Evolutionary conservation across 805 yeast genomes (phyloP).

Genomic region (Tetrapisispora fleetii): DNA sequence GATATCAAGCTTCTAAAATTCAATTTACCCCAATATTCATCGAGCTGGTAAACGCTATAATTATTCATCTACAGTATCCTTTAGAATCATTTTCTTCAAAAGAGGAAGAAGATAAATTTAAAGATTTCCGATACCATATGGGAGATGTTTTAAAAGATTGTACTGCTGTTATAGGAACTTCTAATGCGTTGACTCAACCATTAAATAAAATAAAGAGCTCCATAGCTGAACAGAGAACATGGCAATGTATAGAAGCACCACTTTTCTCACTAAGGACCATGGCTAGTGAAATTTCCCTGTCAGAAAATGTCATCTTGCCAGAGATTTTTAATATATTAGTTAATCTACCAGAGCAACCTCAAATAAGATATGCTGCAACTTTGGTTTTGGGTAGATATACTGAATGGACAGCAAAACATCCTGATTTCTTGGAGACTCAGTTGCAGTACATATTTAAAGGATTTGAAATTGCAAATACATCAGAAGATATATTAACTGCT

Average conservation of each 20-base stretch:
- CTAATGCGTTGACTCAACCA: slow-evolving; percentile 60
- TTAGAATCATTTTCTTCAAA: slow-evolving; percentile 49
- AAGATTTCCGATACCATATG: slow-evolving; percentile 90
- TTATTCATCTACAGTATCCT: slow-evolving; percentile 74
- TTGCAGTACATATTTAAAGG: slow-evolving; percentile 77
- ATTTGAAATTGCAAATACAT: slow-evolving; percentile 34
- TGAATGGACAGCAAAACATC: slow-evolving; percentile 86
- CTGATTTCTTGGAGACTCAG: slow-evolving; percentile 71
- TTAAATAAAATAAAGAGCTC: slow-evolving; percentile 44
- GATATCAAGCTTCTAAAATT: slow-evolving; percentile 21
- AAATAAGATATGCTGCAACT: slow-evolving; percentile 85
- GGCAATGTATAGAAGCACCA: slow-evolving; percentile 90
- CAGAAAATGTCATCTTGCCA: slow-evolving; percentile 61
- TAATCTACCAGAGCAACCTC: slow-evolving; percentile 72
- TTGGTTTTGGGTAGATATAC: slow-evolving; percentile 93
- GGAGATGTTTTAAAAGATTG: slow-evolving; percentile 97
- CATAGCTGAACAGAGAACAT: slow-evolving; percentile 31
- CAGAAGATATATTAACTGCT: slow-evolving; percentile 52
- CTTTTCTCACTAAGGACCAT: slow-evolving; percentile 82
- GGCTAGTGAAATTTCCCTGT: slow-evolving; percentile 78
- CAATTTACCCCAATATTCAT: slow-evolving; percentile 18
- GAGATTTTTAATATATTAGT: slow-evolving; percentile 45
- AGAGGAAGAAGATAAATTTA: slow-evolving; percentile 86
- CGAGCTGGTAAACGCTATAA: slow-evolving; percentile 26
- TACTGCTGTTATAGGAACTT: slow-evolving; percentile 79